Evolutionary conservation across 169 alveolate species (phyloP), one percentile per base, ranked within the genome.

Genomic region (Cryptosporidium ubiquitum): DNA sequence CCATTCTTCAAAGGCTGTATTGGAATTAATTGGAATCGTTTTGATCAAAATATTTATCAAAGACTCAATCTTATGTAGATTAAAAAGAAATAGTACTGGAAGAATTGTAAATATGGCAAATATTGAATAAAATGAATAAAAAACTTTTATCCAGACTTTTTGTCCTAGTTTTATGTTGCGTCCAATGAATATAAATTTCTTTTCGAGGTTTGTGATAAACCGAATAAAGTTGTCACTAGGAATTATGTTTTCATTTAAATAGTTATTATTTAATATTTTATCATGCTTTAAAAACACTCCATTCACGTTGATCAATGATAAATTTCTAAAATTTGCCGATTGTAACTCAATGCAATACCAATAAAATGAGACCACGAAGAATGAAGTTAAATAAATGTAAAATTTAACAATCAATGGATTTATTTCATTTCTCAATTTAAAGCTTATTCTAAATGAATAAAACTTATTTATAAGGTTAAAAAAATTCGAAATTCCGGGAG

Each of bases 331-430:
- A 44, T 58, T 79, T 9, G 40, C 5, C 16, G 73, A 79, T 37
- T 79, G 89, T 42, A 79, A 47, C 35, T 79, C 89, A 23, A 61
- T 40, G 14, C 89, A 79, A 79, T 79, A 79, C 89, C 89, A 79
- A 47, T 61, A 79, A 49, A 58, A 79, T 12, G 68, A 14, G 12
- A 79, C 89, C 1, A 44, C 33, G 61, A 64, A 14, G 23, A 64
- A 52, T 73, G 85, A 73, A 16, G 69, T 73, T 7, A 57, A 40
- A 57, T 49, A 37, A 39, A 51, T 51, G 29, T 10, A 20, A 47
- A 44, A 26, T 16, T 35, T 4, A 23, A 7, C 3, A 4, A 16
- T 10, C 0, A 68, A 37, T 5, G 79, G n/a, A 18, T 6, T 20
- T 0, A 40, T 18, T 49, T 33, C 47, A 51, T 58, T 58, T 2